Evolutionary conservation across 495 filamentous ascomycete genomes (phyloP), one percentile per base, ranked within the genome.

Genomic region (Penicillium verhagenii): DNA sequence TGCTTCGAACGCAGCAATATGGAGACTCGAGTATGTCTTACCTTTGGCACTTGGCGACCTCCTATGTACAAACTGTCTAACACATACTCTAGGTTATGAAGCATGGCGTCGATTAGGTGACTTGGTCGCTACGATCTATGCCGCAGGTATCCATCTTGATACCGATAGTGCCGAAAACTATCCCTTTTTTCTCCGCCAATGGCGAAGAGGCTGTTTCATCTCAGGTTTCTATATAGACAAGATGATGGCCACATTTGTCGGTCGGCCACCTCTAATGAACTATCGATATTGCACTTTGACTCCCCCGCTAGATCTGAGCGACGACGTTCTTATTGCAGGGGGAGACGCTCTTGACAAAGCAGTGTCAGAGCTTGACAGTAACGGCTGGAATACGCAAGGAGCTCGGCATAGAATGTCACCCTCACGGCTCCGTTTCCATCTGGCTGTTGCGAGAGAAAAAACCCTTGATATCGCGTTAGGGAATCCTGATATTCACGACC

Each of bases 381-480:
- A 70, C 4, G 85, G 83, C 0, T 87, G 84, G 84, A 79, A 79
- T 49, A 75, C 69, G 0, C 57, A 71, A 14, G 75, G 72, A 0
- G 45, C 53, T 7, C 61, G 74, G 8, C 52, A 75, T 23, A 61
- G 71, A 23, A 73, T 72, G 28, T 78, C 76, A 4, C 66, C 71
- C 42, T 58, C 75, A 13, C 74, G 84, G 4, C 72, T 82, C 6
- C 77, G 82, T 33, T 72, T 79, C 18, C 64, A 76, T 2, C 66
- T 85, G 9, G 66, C 77, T 0, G 54, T 74, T 4, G 72, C 82
- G 8, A 64, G 78, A 14, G 85, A 87, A 50, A 76, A 84, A 50
- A 79, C 86, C 13, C 74, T 88, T 18, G 77, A 85, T 53, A 77
- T 86, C 18, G 80, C 82, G 13, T 60, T 86, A 10, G 76, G 79